Conservation (phyloP, 2,329 filamentous ascomycete genomes). For the Sarocladium kiliense region DNA sequence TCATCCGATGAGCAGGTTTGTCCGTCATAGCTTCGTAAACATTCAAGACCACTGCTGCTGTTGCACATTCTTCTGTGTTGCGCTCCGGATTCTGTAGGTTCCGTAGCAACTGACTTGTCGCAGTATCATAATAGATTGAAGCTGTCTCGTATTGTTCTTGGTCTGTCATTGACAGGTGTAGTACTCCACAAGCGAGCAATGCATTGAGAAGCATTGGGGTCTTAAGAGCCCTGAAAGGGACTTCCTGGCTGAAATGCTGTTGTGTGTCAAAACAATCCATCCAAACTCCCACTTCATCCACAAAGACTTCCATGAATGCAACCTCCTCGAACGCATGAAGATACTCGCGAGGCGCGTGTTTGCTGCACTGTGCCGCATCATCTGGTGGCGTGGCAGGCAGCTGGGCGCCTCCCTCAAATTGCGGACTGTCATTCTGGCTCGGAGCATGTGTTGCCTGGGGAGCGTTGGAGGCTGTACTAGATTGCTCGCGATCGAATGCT, state of each 20-base stretch:
- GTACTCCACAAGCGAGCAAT: slow-evolving; percentile 80
- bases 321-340: slow-evolving; percentile 73
- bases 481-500: slow-evolving; percentile 27
- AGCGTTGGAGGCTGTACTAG: slow-evolving; percentile 32
- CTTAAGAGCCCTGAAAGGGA: slow-evolving; percentile 78
- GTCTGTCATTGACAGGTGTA: slow-evolving; percentile 70
- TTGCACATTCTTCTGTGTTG: slow-evolving; percentile 78
- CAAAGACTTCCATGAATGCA: slow-evolving; percentile 86
- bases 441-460: slow-evolving; percentile 23
- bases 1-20: slow-evolving; percentile 73
- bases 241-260: slow-evolving; percentile 78
- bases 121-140: slow-evolving; percentile 77
- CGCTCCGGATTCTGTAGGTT: slow-evolving; percentile 79
- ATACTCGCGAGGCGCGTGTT: slow-evolving; percentile 42
- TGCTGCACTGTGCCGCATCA: background rate
- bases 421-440: background rate
- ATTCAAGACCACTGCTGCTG: slow-evolving; percentile 81
- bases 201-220: slow-evolving; percentile 88
- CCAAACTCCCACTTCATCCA: slow-evolving; percentile 86
- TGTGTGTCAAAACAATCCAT: slow-evolving; percentile 87
- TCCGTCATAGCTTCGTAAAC: slow-evolving; percentile 93
- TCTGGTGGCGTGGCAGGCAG: slow-evolving; percentile 11
- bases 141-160: slow-evolving; percentile 73
- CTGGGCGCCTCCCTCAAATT: background rate
- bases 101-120: slow-evolving; percentile 71